Conservation (phyloP, 805 yeast genomes). For the Ogataea parapolymorpha region DNA sequence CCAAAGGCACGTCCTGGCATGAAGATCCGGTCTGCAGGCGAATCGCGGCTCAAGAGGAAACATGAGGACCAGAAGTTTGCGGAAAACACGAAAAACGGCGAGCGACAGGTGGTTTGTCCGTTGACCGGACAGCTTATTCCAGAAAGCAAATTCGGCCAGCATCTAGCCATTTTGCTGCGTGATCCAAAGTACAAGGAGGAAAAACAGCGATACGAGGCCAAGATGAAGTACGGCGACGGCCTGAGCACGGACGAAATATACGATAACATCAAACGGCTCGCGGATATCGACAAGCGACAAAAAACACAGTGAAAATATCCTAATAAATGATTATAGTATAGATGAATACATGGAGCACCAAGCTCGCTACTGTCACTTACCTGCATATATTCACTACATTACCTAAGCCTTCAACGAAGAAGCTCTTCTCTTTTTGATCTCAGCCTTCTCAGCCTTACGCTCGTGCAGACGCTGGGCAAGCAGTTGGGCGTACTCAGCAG, state of each 20-base stretch:
- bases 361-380: constrained; percentile 4
- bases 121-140: constrained; percentile 68
- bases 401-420: constrained; percentile 90
- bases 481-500: constrained; percentile 99
- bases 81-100: constrained; percentile 17
- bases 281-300: constrained; percentile 15
- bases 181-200: constrained; percentile 79
- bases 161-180: constrained; percentile 62
- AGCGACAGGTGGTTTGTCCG: constrained; percentile 64
- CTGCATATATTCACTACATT: constrained; percentile 12
- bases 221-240: constrained; percentile 40
- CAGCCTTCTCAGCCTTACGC: constrained; percentile 98
- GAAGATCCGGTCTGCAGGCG: constrained; percentile 70
- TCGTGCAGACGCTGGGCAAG: constrained; percentile 97
- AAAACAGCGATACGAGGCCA: constrained; percentile 55
- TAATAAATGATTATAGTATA: constrained; percentile 7
- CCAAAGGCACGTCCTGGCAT: constrained; percentile 37
- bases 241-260: constrained; percentile 48
- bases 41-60: constrained; percentile 48
- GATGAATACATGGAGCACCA: constrained; percentile 1
- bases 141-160: constrained; percentile 66
- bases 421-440: constrained; percentile 99
- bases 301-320: constrained; percentile 1
- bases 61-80: constrained; percentile 4
- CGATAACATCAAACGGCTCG: constrained; percentile 51